Conservation (phyloP, 148 eudicot genomes). For the Nepenthes mirabilis region DNA sequence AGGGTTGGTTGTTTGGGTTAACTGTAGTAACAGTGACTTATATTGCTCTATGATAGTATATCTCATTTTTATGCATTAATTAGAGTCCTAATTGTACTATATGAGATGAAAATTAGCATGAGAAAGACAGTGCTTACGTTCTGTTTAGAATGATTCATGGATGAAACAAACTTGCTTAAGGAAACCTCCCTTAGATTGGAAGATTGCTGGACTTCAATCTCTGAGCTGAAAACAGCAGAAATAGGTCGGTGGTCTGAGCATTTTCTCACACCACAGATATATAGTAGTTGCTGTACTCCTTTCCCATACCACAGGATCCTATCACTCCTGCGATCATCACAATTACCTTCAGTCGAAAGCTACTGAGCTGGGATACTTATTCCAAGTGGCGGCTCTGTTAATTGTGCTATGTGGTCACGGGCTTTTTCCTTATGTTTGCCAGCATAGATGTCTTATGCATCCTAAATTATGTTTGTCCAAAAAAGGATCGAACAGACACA, state of each 20-base stretch:
- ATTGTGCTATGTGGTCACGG: background rate
- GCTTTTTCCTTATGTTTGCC: background rate
- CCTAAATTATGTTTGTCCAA: background rate
- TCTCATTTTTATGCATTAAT: too few relatives aligned
- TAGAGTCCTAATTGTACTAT: too few relatives aligned
- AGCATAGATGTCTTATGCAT: background rate
- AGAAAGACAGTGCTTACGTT: slow-evolving; percentile 17
- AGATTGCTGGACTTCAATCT: slow-evolving; percentile 36
- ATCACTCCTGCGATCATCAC: slow-evolving; percentile 64
- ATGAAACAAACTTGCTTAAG: slow-evolving; percentile 11
- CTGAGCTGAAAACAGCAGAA: slow-evolving; percentile 60
- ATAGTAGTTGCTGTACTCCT: slow-evolving; percentile 66
- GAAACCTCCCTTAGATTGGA: slow-evolving; percentile 18
- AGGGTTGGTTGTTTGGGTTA: too few relatives aligned
- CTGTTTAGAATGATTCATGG: slow-evolving; percentile 10
- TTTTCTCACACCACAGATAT: slow-evolving; percentile 67
- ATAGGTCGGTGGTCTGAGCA: slow-evolving; percentile 97
- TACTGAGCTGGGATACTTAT: background rate
- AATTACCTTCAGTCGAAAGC: slow-evolving; percentile 2
- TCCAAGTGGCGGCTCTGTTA: background rate
- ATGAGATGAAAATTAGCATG: too few relatives aligned
- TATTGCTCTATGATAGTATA: too few relatives aligned
- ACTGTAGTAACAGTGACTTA: too few relatives aligned
- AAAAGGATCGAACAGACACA: background rate
- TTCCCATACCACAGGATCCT: slow-evolving; percentile 83